phyloP scores from a whole-genome alignment of 306 rosid genomes.

The Benincasa hispida region DNA sequence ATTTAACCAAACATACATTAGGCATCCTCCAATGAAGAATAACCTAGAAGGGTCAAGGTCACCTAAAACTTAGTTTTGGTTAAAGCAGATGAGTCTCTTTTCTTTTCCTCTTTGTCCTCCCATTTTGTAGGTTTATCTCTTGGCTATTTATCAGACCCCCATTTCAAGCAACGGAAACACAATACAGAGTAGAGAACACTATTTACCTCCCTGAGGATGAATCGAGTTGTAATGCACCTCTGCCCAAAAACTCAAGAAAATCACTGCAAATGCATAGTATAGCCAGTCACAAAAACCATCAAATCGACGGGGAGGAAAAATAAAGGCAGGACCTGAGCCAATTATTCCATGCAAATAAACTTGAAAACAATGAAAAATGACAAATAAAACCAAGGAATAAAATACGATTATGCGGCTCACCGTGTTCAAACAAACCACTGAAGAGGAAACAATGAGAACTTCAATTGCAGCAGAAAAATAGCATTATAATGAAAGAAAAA shows the following conservation, averaged over 20 bases:
- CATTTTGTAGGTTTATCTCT: not conserved
- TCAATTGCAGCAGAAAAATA: not conserved
- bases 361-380: not conserved
- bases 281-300: not conserved
- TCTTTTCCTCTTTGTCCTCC: not conserved
- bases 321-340: not conserved
- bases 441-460: not conserved
- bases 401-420: not conserved
- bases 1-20: not conserved
- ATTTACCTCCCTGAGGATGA: slow-evolving; percentile 71
- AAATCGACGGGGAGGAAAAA: not conserved
- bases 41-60: not conserved
- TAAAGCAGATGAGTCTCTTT: not conserved
- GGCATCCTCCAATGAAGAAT: not conserved
- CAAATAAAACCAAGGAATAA: not conserved
- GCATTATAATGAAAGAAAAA: not conserved
- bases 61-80: not conserved
- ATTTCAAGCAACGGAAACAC: not conserved
- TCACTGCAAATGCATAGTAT: slow-evolving; percentile 33
- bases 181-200: slow-evolving; percentile 1
- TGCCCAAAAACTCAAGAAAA: slow-evolving; percentile 92
- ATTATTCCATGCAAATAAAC: not conserved
- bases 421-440: not conserved
- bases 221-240: slow-evolving; percentile 96
- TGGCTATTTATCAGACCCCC: not conserved